A percentile compares a stretch with the other conserved stretches of the same genome.
phyloP scores from a whole-genome alignment of 805 yeast genomes.

The Candida ulmi region DNA sequence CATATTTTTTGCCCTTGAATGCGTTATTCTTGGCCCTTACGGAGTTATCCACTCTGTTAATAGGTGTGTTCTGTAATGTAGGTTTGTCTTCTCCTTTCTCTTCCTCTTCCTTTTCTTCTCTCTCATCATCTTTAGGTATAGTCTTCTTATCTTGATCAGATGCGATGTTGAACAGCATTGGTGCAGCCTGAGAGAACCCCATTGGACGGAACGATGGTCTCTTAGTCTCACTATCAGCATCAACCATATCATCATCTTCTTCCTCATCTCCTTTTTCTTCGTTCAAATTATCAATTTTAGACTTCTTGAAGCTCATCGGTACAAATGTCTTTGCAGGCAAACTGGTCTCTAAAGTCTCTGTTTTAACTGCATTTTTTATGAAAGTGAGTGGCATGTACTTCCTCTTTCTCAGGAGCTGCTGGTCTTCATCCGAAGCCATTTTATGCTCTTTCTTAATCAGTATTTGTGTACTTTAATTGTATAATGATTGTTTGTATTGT shows the following conservation, averaged over 20 bases:
- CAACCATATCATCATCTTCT: constrained; percentile 16
- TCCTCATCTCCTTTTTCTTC: constrained; percentile 7
- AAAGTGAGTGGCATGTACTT: constrained; percentile 8
- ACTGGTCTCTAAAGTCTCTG: not conserved
- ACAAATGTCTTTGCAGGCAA: not conserved
- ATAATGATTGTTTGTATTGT: too few relatives aligned
- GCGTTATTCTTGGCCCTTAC: constrained; percentile 6
- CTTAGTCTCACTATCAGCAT: constrained; percentile 12
- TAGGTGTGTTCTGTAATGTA: too few relatives aligned
- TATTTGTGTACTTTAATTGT: not conserved
- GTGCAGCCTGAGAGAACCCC: constrained; percentile 1
- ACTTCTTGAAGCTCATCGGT: constrained; percentile 2
- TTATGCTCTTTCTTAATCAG: not conserved
- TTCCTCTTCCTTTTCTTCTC: not conserved
- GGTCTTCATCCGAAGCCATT: not conserved
- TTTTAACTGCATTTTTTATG: constrained; percentile 6
- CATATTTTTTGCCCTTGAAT: constrained; percentile 41
- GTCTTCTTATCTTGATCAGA: too few relatives aligned
- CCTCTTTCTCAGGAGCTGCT: not conserved
- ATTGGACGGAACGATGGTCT: constrained; percentile 5
- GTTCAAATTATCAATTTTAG: not conserved
- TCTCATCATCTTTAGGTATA: constrained; percentile 1
- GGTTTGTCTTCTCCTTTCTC: too few relatives aligned
- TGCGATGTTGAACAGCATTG: constrained; percentile 3
- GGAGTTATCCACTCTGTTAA: not conserved